Evolutionary conservation across 345 rosid species (phyloP), one percentile per base, ranked within the genome.

Genomic region (Adansonia digitata): DNA sequence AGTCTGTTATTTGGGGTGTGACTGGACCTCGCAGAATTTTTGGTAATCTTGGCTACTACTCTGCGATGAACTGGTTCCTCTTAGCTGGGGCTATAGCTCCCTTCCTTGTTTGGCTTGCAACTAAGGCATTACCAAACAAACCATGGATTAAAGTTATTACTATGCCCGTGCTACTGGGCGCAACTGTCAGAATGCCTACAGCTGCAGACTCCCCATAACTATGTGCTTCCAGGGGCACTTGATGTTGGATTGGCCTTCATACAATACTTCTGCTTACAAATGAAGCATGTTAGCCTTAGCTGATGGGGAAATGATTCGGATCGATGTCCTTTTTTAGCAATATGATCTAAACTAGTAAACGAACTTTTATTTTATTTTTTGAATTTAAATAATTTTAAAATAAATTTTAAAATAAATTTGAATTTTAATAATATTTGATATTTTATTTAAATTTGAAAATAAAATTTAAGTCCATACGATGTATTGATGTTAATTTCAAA

Each of bases 201-300:
- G 94, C 90, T 29, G 86, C 94, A 92, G 94, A 81, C 85, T 35
- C 87, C 89, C 64, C 87, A 88, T 46, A 90, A 90, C 72, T 90
- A 88, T 13, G 87, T 84, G n/a, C 73, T 90, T 13, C 86, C 92
- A 0, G 92, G 88, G n/a, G 88, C 90, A 31, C 88, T 88, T 29
- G 90, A 90, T 79, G 88, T 87, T 15, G 92, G 94, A 55, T 77
- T 88, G 49, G 94, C 92, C 1, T 90, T 90, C 72, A 88, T 88
- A 43, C 46, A 88, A 73, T 87, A 83, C 65, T 34, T 87, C 80
- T 84, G 87, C 79, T 73, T 90, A 66, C 91, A 85, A 9, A 79
- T 81, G 88, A 53, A 80, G 74, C 82, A 84, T 69, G 71, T 85
- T 49, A 78, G 78, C 55, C 79, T 90, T 5, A 70, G 72, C 5